These are phyloP conservation scores for Coemansia sp. DNA, from an alignment of 192 early-diverging fungal genomes.

Conservation along the genomic window DNA sequence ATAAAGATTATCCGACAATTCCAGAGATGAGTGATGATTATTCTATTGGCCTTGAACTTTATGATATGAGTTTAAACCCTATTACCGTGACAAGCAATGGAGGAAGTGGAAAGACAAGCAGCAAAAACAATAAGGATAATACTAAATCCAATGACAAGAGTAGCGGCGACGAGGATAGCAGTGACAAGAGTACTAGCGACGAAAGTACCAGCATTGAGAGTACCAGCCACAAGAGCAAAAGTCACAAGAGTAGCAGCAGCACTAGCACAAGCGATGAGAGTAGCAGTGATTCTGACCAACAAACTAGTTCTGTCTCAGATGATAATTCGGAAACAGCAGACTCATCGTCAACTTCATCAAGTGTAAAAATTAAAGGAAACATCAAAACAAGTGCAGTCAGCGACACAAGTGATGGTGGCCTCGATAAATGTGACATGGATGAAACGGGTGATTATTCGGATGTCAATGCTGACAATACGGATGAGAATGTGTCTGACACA, in stretches of 20 bases:
- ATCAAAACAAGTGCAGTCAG: neutral
- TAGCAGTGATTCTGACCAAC: neutral
- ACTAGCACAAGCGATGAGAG: neutral
- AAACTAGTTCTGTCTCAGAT: neutral
- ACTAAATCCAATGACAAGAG: neutral
- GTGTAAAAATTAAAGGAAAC: neutral
- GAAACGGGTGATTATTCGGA: neutral
- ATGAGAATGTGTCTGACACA: conserved; percentile 3
- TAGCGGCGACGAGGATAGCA: neutral
- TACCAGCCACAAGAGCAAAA: neutral
- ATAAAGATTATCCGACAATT: conserved; percentile 14
- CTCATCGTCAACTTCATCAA: neutral
- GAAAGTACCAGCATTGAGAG: too few species aligned
- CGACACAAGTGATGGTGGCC: neutral
- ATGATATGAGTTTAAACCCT: conserved; percentile 1
- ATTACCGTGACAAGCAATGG: conserved; percentile 2
- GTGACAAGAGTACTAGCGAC: neutral
- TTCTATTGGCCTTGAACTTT: conserved; percentile 5
- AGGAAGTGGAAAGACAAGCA: neutral
- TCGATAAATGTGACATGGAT: conserved; percentile 2
- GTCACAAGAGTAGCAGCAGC: neutral
- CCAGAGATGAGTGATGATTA: conserved; percentile 1
- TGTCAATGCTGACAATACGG: neutral
- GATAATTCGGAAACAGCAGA: neutral
- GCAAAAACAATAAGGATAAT: neutral